Percentiles rank a stretch among this genome's conserved stretches.
Conservation (phyloP, 1,284 basidiomycete genomes). For the Gomphus sp. region DNA sequence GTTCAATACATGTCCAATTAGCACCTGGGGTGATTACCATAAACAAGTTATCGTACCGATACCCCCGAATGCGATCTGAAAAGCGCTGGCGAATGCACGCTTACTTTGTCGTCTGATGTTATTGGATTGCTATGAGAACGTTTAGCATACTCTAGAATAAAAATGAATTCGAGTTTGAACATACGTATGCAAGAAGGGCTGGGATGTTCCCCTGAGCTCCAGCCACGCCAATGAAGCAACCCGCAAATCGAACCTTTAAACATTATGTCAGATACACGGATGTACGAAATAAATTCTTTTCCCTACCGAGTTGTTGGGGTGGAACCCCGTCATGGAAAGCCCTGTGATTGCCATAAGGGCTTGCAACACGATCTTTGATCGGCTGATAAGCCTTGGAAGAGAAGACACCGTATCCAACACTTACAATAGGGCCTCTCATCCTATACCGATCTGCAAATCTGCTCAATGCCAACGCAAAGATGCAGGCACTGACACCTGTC, state of each 20-base stretch:
- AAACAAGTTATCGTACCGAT: background rate
- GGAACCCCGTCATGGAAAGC: constrained; percentile 7
- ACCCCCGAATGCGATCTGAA: constrained; percentile 7
- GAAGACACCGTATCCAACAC: background rate
- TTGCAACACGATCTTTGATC: constrained; percentile 5
- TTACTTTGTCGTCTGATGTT: constrained; percentile 10
- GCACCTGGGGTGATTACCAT: background rate
- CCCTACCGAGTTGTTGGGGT: background rate
- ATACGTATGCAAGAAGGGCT: constrained; percentile 7
- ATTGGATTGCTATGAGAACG: constrained; percentile 5
- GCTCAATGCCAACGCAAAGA: constrained; percentile 6
- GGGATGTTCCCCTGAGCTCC: constrained; percentile 10
- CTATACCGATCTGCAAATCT: background rate
- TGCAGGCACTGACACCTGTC: constrained; percentile 4
- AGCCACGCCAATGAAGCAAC: constrained; percentile 7
- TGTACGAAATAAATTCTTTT: background rate
- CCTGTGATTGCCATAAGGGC: constrained; percentile 7
- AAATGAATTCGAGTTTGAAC: background rate
- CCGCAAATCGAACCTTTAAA: constrained; percentile 9
- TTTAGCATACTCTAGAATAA: background rate
- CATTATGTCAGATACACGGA: background rate
- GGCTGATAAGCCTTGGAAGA: background rate
- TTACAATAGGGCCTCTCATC: constrained; percentile 3
- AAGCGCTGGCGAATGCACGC: constrained; percentile 8
- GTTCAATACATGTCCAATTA: background rate